Evolutionary conservation across 768 basidiomycete genomes (phyloP).

Genomic region (Lactarius tabidus): DNA sequence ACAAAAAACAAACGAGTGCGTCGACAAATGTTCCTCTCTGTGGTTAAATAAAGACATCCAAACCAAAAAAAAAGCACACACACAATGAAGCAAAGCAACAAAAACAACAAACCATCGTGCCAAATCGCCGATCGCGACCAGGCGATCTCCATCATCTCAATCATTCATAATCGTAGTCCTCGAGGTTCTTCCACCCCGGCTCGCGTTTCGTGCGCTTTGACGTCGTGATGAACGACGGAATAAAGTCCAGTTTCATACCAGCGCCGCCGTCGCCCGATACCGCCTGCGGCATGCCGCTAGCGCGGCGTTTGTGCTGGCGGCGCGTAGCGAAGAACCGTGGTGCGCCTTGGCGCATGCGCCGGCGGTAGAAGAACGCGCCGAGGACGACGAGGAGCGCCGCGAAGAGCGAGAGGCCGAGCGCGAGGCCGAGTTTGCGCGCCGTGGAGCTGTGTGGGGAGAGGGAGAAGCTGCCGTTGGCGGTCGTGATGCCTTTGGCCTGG

Average conservation of each 20-base stretch:
- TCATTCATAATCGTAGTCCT: slow-evolving; percentile 6
- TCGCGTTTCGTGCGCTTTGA: neutral
- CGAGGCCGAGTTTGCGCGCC: slow-evolving; percentile 7
- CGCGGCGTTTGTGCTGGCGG: neutral
- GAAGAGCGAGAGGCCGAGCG: slow-evolving; percentile 4
- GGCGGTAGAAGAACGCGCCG: neutral
- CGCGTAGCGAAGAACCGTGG: too few relatives aligned
- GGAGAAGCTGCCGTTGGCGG: neutral
- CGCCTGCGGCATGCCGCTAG: neutral
- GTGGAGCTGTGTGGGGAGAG: neutral
- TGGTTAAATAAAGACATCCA: neutral
- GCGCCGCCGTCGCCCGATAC: neutral
- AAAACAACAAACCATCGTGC: too few relatives aligned
- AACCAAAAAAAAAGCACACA: neutral
- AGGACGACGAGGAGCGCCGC: neutral
- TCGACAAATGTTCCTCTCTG: neutral
- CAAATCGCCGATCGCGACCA: too few relatives aligned
- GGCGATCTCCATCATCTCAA: too few relatives aligned
- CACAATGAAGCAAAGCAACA: neutral
- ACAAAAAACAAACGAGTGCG: neutral
- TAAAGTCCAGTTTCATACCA: neutral
- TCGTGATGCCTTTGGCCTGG: neutral
- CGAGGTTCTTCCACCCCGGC: slow-evolving; percentile 11
- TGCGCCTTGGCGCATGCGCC: neutral
- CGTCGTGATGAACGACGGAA: neutral